Evolutionary conservation across 129 eudicot genomes (phyloP).

Genomic region (Arctium lappa): DNA sequence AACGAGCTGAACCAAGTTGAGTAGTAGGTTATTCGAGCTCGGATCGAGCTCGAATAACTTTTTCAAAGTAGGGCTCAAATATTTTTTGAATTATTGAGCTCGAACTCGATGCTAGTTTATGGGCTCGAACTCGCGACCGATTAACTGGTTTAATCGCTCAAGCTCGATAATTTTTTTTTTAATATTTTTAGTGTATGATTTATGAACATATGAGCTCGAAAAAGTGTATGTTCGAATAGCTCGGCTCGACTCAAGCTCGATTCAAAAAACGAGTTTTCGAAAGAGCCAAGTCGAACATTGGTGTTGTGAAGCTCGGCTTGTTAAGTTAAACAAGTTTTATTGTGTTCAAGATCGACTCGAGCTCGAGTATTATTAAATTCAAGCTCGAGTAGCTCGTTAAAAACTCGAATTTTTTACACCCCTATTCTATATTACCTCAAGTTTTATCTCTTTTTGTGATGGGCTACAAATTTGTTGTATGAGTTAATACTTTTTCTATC

Average conservation of each 20-base stretch:
- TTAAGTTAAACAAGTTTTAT: background rate
- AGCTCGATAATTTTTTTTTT: background rate
- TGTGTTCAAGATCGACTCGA: background rate
- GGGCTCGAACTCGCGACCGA: background rate
- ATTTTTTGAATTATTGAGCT: no score
- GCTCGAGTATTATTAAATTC: background rate
- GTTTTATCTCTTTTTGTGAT: background rate
- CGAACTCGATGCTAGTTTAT: background rate
- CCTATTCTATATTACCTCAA: background rate
- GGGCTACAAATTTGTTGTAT: background rate
- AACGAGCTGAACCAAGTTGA: no score
- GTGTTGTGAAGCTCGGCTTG: no score
- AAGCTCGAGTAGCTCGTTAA: background rate
- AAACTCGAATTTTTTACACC: no score
- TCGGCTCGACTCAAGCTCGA: no score
- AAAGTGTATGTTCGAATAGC: no score
- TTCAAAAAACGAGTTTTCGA: background rate
- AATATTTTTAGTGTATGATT: background rate
- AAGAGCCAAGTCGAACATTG: background rate
- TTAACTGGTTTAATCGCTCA: background rate
- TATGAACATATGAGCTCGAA: background rate
- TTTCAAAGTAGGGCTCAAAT: no score
- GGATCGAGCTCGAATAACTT: no score
- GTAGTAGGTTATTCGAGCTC: no score
- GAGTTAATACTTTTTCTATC: conserved; percentile 3